Conservation (phyloP, 495 filamentous ascomycete genomes). For the Aeminium ludgeri region DNA sequence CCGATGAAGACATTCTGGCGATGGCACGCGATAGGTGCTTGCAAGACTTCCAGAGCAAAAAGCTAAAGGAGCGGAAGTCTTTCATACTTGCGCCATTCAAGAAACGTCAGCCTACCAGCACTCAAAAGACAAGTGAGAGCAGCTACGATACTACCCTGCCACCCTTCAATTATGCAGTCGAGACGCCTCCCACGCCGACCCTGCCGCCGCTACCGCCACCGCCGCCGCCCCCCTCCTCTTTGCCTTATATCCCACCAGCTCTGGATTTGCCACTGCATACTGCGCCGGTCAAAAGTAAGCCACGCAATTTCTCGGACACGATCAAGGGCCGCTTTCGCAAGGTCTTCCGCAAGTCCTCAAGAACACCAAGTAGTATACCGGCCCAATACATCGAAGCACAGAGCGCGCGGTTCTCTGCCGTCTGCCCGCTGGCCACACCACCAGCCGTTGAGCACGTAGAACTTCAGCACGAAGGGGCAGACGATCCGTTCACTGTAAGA, state of each 20-base stretch:
- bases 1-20: slow-evolving; percentile 6
- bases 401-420: slow-evolving; percentile 7
- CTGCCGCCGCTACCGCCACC: neutral
- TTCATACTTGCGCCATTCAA: slow-evolving; percentile 23
- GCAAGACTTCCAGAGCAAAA: slow-evolving; percentile 21
- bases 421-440: neutral
- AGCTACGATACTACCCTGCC: slow-evolving; percentile 12
- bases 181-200: neutral
- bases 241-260: too few species aligned
- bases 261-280: neutral
- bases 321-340: slow-evolving; percentile 15
- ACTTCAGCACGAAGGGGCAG: neutral
- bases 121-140: slow-evolving; percentile 7
- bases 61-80: slow-evolving; percentile 20
- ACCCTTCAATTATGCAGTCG: slow-evolving; percentile 9
- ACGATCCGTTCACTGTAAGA: neutral
- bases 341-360: slow-evolving; percentile 10
- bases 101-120: slow-evolving; percentile 9
- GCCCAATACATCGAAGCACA: slow-evolving; percentile 15
- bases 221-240: neutral
- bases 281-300: slow-evolving; percentile 1
- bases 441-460: neutral
- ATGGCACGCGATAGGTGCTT: slow-evolving; percentile 19
- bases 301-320: slow-evolving; percentile 10
- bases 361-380: slow-evolving; percentile 7